Evolutionary conservation across 257 asterid species (phyloP), one percentile per base, ranked within the genome.

Genomic region (Solanum piurae): DNA sequence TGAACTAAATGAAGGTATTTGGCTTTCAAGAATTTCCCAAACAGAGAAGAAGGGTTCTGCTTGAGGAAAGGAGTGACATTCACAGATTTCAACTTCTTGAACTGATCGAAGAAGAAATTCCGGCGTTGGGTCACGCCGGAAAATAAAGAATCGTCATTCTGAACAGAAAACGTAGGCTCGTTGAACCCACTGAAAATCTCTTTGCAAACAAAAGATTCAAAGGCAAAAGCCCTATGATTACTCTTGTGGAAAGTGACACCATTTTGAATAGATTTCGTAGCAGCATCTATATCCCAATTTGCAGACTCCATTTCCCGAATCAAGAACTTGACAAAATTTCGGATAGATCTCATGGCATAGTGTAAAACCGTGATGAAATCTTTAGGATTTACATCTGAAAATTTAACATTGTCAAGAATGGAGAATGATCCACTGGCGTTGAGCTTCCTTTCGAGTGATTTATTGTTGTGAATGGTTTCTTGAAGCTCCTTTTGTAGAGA

Each of bases 271-370:
- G 98, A 88, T 74, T 62, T 91, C 1, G 96, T 94, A 9, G 98
- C 98, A 33, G 98, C 92, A 44, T 95, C 98, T 40, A 94, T 88
- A 85, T 97, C 99, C 99, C 99, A 97, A 55, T 91, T 90, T 2
- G 98, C 98, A 33, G 91, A 85, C 88, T 93, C 98, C 99, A 97
- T 95, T 87, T 95, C 95, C 4, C 92, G 89, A 37, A 96, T 94
- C 92, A 95, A 66, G 16, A 91, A 37, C 90, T 94, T 95, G 44
- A 95, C 98, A 49, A 95, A 95, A 71, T 89, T 91, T 4, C 98
- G 89, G 0, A 95, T 88, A 31, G 99, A 97, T 94, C 95, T 93
- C 92, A 95, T 7, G 4, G 91, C 90, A 21, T 95, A 92, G 49
- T 95, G 94, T 91, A 97, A 79, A 79, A 94, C 98, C 86, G 92